Evolutionary conservation across 768 basidiomycete genomes (phyloP), one percentile per base, ranked within the genome.

Genomic region (Psilocybe azurescens): DNA sequence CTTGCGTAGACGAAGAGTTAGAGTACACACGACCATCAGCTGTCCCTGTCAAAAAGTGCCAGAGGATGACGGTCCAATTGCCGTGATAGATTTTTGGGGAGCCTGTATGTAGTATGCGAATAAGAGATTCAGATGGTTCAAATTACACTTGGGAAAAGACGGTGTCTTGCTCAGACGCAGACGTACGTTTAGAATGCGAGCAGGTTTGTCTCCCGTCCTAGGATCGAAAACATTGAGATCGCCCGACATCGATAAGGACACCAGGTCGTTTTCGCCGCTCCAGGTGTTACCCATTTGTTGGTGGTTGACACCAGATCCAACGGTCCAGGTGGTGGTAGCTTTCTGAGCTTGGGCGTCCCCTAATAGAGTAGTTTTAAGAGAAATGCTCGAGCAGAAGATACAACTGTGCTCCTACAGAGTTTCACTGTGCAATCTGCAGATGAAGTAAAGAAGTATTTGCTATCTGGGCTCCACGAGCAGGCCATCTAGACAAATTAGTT

Each of bases 271-370:
- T 33, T 84, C 79, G 46, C 84, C 86, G 56, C 81, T 89, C 93
- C 94, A 97, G n/a, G 86, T 85, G 65, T 90, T 91, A 30, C 96
- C 96, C 29, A 93, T 81, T 78, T 98, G 96, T 71, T 98, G 96
- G 65, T 91, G 77, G 30, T 81, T 77, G 30, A 97, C 76, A n/a
- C 87, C 90, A 38, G 86, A 75, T 10, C 93, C 94, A 18, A 95
- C 74, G 1, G 81, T 83, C 88, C 91, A 96, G 1, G 86, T 86
- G 14, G 81, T 85, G 20, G 83, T 76, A 7, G 84, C 81, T 71
- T 94, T 91, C 61, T 82, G 82, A 0, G 88, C 82, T 68, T 89
- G 85, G 0, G 89, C 86, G 67, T 97, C 94, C 95, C 94, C 93
- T 95, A 53, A 11, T 33, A 30, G 28, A 52, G 14, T 30, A 56